Base-by-base conservation (phyloP, 2,329 filamentous ascomycete genomes). In the Fusarium torreyae region DNA sequence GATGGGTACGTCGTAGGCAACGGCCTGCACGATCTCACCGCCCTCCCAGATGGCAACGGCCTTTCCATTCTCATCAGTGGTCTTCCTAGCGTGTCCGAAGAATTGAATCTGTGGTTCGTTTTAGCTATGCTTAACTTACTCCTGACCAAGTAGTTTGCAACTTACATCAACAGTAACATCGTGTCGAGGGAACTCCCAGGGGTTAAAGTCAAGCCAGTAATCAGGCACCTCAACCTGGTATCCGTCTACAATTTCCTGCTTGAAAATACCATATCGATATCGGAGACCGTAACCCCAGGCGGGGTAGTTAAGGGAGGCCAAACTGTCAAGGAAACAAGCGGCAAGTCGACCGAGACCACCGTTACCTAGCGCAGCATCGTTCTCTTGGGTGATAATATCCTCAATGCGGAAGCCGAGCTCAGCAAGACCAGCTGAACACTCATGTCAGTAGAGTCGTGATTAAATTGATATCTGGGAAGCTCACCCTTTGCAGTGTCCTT, bases 131-230 rank as follows among this genome's bases (percentile, higher is more conserved):
- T 6, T 26, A 9, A 8, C 31, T 48, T n/a, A 18, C n/a, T 33
- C 43, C 10, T 22, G 11, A 43, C 15, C 11, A 28, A 10, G 42
- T 39, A 7, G 3, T 22, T 17, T 17, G 18, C 28, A 31, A 78
- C 87, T 82, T 76, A 90, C 88, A 81, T 98, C 93, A 24, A 99
- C 94, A 3, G 92, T 94, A 66, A 99, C 92, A 78, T 99, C 96
- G 79, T 98, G 94, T 71, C 96, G 88, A 42, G 94, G 94, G 76
- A 98, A 99, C 79, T 99, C 96, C 96, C 96, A 99, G 1, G 96
- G 96, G 81, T 99, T 99, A 82, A 98, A 98, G 79, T 98, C 96
- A 55, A 99, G 89, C 96, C 96, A 99, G 83, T 99, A 98, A 80
- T 99, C 96, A 20, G 96, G 96, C 62, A 98, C 92, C 78, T 99